These are phyloP conservation scores for Sextonia rubra DNA, from an alignment of 164 flowering plant genomes.

Conservation along the genomic window DNA sequence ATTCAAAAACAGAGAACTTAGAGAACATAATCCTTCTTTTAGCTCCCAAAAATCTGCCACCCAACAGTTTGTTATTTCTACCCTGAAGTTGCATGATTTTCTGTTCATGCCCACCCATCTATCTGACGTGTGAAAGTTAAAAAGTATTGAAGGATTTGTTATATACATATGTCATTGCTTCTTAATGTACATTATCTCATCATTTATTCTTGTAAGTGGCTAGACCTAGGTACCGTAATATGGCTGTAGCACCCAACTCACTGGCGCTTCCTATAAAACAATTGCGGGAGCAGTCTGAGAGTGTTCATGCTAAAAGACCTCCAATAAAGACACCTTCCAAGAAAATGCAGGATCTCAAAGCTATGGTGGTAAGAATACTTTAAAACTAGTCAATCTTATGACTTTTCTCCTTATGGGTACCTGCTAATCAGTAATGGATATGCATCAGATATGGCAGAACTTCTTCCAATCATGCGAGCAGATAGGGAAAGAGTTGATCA, in stretches of 20 bases:
- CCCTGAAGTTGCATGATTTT: not conserved
- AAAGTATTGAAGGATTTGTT: not conserved
- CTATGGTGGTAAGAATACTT: constrained; percentile 23
- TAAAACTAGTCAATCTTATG: not conserved
- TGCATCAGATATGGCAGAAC: constrained; percentile 28
- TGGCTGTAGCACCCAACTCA: constrained; percentile 5
- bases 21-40: not conserved
- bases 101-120: not conserved
- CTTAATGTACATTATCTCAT: constrained; percentile 4
- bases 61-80: not conserved
- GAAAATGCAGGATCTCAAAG: constrained; percentile 21
- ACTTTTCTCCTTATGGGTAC: not conserved
- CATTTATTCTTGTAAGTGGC: constrained; percentile 22
- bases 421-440: constrained; percentile 1
- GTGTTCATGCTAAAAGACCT: constrained; percentile 16
- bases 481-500: constrained; percentile 27
- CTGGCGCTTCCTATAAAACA: constrained; percentile 13
- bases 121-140: not conserved
- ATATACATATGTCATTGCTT: not conserved
- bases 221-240: constrained; percentile 30
- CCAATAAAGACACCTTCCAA: constrained; percentile 25
- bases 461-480: constrained; percentile 28
- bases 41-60: not conserved
- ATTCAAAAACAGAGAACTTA: not conserved
- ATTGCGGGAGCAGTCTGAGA: constrained; percentile 15